These are phyloP conservation scores for Backusella psychrophila DNA, from an alignment of 192 early-diverging fungal genomes.

Conservation along the genomic window DNA sequence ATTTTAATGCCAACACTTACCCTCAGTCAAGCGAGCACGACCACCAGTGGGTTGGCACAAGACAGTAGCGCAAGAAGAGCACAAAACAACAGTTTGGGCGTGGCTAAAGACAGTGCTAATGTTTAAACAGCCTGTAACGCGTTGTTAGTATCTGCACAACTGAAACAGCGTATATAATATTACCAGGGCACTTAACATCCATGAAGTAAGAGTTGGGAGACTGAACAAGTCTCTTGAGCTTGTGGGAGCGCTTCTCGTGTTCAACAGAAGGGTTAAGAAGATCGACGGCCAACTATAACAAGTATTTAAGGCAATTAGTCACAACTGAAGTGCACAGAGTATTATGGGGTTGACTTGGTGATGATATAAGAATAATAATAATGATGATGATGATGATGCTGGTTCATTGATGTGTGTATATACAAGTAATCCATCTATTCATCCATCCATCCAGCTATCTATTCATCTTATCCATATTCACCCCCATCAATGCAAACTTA, in stretches of 20 bases:
- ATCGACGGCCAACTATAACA: slow-evolving; percentile 81
- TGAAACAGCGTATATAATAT: background rate
- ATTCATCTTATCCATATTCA: background rate
- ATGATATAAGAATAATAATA: background rate
- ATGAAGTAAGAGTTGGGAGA: slow-evolving; percentile 96
- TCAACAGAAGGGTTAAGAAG: slow-evolving; percentile 88
- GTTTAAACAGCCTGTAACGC: slow-evolving; percentile 77
- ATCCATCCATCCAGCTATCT: background rate
- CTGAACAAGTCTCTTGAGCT: slow-evolving; percentile 62
- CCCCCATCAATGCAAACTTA: slow-evolving; percentile 6
- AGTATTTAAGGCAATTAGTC: background rate
- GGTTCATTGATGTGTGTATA: background rate
- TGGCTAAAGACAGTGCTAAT: slow-evolving; percentile 99
- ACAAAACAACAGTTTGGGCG: slow-evolving; percentile 98
- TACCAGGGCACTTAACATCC: slow-evolving; percentile 95
- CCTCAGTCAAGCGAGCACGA: slow-evolving; percentile 94
- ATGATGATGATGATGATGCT: background rate
- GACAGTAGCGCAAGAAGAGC: slow-evolving; percentile 93
- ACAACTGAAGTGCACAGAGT: background rate
- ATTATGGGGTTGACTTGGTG: too few relatives aligned
- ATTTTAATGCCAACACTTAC: slow-evolving; percentile 38
- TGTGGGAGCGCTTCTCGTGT: slow-evolving; percentile 67
- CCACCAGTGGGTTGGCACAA: slow-evolving; percentile 99
- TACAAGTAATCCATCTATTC: background rate
- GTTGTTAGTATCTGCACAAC: background rate